Base-by-base conservation (phyloP, 2,329 filamentous ascomycete genomes). In the Escovopsis sp. region DNA sequence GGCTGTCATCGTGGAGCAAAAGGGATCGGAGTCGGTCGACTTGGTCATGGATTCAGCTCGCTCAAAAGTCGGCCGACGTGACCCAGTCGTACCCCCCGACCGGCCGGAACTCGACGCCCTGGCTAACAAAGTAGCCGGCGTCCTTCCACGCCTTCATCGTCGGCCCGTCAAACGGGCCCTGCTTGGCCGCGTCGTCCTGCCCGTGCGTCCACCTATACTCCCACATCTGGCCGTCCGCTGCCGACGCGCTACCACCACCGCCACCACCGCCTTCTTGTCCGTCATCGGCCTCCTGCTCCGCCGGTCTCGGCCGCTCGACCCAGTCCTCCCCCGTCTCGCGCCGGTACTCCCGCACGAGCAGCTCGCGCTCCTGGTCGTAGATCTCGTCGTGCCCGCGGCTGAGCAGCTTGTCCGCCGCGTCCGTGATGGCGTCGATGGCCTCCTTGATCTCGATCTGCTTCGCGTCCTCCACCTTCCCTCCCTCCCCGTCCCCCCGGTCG, bases 151-250 rank as follows among this genome's bases (percentile, higher is more conserved):
- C 83, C 53, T 79, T 76, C 91, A 98, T 96, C 33, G 82, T 89
- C 5, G 71, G 60, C 7, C 73, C 75, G 56, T 95, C 86, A 59
- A 87, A 98, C 0, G 91, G 89, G 0, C 91, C 91, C 60, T 98
- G 86, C 45, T 75, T 73, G 39, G 76, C 73, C 26, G 77, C 82
- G 55, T 94, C 89, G 35, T 87, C 73, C 15, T 85, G 85, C 58
- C 94, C 87, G 15, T 85, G 85, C 58, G 78, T 80, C 91, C 91
- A 98, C 45, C 85, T 75, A 59, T 86, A 98, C 61, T 96, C 85
- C 88, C 89, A 98, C 33, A 35, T 35, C 33, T 35, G 6, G 6
- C 11, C 18, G 12, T 35, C 18, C 33, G 33, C n/a, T 35, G 15
- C 26, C 38, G 58, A 55, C 36, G 30, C 19, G n/a, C 26, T 9